Percentiles rank a stretch among this genome's conserved stretches.
Evolutionary conservation across 495 filamentous ascomycete genomes (phyloP).

Genomic region (Penicillium coprophilum): DNA sequence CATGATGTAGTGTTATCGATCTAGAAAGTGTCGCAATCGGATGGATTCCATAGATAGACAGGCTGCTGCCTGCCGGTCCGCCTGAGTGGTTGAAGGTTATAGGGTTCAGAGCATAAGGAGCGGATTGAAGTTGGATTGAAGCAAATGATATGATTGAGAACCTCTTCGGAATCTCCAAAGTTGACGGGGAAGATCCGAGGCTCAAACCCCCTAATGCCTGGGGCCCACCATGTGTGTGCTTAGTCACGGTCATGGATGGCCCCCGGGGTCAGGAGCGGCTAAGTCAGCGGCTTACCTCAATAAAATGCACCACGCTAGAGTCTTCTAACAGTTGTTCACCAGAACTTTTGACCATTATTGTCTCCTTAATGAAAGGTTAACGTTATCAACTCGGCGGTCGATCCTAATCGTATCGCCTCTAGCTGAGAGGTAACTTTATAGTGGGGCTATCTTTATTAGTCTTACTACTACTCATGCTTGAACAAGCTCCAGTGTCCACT

Average conservation of each 20-base stretch:
- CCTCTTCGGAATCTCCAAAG: neutral
- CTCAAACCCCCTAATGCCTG: slow-evolving; percentile 9
- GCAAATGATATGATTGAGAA: slow-evolving; percentile 2
- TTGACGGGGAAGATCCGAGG: slow-evolving; percentile 10
- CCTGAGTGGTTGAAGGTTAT: slow-evolving; percentile 17
- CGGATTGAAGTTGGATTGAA: slow-evolving; percentile 24
- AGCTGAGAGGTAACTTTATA: too few species aligned
- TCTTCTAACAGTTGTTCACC: too few species aligned
- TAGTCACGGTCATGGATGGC: slow-evolving; percentile 2
- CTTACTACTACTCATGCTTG: too few species aligned
- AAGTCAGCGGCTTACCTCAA: slow-evolving; percentile 17
- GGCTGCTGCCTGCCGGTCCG: slow-evolving; percentile 24
- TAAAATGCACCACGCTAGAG: slow-evolving; percentile 12
- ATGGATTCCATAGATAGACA: slow-evolving; percentile 30
- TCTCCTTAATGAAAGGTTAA: too few species aligned
- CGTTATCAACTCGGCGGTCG: too few species aligned
- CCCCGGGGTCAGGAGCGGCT: slow-evolving; percentile 13
- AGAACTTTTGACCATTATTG: too few species aligned
- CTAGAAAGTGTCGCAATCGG: slow-evolving; percentile 14
- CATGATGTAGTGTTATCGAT: slow-evolving; percentile 37
- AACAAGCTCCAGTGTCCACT: too few species aligned
- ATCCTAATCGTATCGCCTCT: too few species aligned
- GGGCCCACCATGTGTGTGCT: slow-evolving; percentile 3
- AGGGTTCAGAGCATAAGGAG: slow-evolving; percentile 25
- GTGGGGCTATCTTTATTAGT: too few species aligned